Evolutionary conservation across 495 filamentous ascomycete species (phyloP).

Genomic region (Aspergillus homomorphus): DNA sequence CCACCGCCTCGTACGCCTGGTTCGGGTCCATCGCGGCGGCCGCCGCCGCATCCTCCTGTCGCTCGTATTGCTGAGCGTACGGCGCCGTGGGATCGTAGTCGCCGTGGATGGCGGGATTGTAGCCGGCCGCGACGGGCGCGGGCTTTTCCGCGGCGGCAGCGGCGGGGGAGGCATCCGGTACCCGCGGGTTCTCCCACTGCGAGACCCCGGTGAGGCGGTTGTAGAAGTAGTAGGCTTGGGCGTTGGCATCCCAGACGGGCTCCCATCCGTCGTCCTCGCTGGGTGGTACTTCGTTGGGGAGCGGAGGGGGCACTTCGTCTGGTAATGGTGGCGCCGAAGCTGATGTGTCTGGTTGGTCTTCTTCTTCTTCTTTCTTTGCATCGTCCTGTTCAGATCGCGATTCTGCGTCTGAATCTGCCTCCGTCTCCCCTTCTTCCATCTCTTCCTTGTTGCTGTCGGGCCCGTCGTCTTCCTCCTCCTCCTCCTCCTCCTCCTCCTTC

Average conservation of each 20-base stretch:
- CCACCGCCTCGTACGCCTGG: slow-evolving; percentile 60
- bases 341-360: slow-evolving; percentile 18
- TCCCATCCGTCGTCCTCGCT: slow-evolving; percentile 84
- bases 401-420: slow-evolving; percentile 14
- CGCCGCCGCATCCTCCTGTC: slow-evolving; percentile 17
- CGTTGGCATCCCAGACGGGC: slow-evolving; percentile 71
- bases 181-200: slow-evolving; percentile 88
- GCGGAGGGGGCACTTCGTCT: slow-evolving; percentile 47
- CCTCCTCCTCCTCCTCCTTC: background rate
- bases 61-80: slow-evolving; percentile 67
- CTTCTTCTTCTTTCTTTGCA: slow-evolving; percentile 23
- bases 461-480: too few species aligned
- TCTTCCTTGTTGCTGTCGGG: too few species aligned
- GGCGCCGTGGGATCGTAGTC: slow-evolving; percentile 91
- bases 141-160: background rate
- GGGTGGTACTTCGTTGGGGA: slow-evolving; percentile 54
- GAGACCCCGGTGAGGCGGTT: slow-evolving; percentile 74
- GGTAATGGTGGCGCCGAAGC: slow-evolving; percentile 48
- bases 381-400: slow-evolving; percentile 13
- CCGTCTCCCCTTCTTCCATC: background rate
- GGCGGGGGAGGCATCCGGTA: slow-evolving; percentile 44
- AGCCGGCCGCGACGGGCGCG: slow-evolving; percentile 58
- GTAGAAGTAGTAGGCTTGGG: slow-evolving; percentile 81
- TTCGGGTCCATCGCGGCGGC: slow-evolving; percentile 32
- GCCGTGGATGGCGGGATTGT: slow-evolving; percentile 94